These are phyloP conservation scores for Dianthus caryophyllus DNA, from an alignment of 148 eudicot genomes.

Conservation along the genomic window DNA sequence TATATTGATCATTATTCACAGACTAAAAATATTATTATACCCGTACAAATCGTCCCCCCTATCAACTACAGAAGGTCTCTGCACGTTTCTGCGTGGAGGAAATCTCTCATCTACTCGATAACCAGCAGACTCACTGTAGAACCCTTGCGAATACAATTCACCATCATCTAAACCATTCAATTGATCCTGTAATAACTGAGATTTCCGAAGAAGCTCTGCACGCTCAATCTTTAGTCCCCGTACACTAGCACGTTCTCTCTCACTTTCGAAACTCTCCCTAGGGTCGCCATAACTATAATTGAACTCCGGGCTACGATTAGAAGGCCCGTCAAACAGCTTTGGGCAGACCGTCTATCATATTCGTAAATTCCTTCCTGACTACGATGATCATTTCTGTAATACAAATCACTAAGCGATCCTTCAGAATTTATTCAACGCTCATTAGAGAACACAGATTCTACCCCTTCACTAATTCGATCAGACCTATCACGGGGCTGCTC, in stretches of 20 bases:
- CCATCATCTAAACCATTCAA: slow-evolving; percentile 38
- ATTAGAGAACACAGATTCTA: slow-evolving; percentile 24
- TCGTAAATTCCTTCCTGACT: slow-evolving; percentile 17
- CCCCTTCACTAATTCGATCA: slow-evolving; percentile 26
- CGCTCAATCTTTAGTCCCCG: slow-evolving; percentile 46
- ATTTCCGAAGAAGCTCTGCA: slow-evolving; percentile 55
- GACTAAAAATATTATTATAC: slow-evolving; percentile 25
- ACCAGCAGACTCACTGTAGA: slow-evolving; percentile 27
- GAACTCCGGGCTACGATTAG: slow-evolving; percentile 29
- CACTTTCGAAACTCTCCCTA: slow-evolving; percentile 28
- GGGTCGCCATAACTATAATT: slow-evolving; percentile 35
- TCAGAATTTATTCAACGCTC: slow-evolving; percentile 26
- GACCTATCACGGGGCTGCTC: slow-evolving; percentile 6
- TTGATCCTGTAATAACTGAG: slow-evolving; percentile 54
- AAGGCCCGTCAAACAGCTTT: slow-evolving; percentile 40
- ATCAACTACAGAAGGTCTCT: slow-evolving; percentile 17
- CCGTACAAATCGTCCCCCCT: slow-evolving; percentile 12
- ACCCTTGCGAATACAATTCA: slow-evolving; percentile 26
- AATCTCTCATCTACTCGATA: slow-evolving; percentile 35
- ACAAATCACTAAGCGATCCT: slow-evolving; percentile 13
- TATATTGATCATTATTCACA: slow-evolving; percentile 33
- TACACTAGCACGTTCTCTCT: slow-evolving; percentile 34
- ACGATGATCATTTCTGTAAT: slow-evolving; percentile 14
- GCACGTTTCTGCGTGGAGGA: slow-evolving; percentile 25
- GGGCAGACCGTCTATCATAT: slow-evolving; percentile 32